Percentiles rank a stretch among this genome's conserved stretches.
These are phyloP conservation scores for Cytospora piceae DNA, from an alignment of 2,329 filamentous ascomycete species.

Conservation along the genomic window DNA sequence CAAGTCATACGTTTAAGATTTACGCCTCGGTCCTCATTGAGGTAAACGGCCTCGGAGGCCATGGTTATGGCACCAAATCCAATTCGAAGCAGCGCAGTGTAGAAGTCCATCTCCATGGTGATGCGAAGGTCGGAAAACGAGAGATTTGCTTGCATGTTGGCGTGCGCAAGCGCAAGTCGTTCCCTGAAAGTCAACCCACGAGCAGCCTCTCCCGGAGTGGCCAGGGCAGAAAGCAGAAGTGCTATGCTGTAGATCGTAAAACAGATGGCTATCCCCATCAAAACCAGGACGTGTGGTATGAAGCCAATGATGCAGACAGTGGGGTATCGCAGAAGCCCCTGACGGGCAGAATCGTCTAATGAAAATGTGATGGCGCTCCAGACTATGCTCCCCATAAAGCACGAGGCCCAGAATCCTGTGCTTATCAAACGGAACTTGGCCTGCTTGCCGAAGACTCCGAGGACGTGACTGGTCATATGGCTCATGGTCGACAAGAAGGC, in stretches of 20 bases:
- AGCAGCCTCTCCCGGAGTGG: conserved; percentile 55
- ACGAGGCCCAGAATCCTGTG: conserved; percentile 86
- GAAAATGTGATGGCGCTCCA: conserved; percentile 72
- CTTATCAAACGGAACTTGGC: conserved; percentile 79
- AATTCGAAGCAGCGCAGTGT: conserved; percentile 82
- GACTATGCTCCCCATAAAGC: conserved; percentile 84
- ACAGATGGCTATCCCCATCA: conserved; percentile 78
- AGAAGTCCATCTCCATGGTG: conserved; percentile 91
- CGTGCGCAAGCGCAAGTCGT: conserved; percentile 72
- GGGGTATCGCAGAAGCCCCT: conserved; percentile 81
- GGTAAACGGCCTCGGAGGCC: conserved; percentile 92
- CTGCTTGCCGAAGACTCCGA: conserved; percentile 82
- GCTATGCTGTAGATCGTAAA: conserved; percentile 77
- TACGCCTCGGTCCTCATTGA: conserved; percentile 84
- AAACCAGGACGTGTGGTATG: conserved; percentile 87
- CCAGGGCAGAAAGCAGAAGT: conserved; percentile 73
- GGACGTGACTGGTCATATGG: conserved; percentile 79
- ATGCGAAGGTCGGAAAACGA: conserved; percentile 81
- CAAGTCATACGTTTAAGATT: conserved; percentile 79
- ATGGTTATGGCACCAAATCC: conserved; percentile 90
- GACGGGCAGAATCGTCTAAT: conserved; percentile 60
- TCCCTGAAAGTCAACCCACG: conserved; percentile 53
- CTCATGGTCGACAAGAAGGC: conserved; percentile 88
- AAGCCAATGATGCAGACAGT: conserved; percentile 96
- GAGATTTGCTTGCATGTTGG: conserved; percentile 90